Conservation (phyloP, 352 stramenopile genomes). For the Peronospora belbahrii region DNA sequence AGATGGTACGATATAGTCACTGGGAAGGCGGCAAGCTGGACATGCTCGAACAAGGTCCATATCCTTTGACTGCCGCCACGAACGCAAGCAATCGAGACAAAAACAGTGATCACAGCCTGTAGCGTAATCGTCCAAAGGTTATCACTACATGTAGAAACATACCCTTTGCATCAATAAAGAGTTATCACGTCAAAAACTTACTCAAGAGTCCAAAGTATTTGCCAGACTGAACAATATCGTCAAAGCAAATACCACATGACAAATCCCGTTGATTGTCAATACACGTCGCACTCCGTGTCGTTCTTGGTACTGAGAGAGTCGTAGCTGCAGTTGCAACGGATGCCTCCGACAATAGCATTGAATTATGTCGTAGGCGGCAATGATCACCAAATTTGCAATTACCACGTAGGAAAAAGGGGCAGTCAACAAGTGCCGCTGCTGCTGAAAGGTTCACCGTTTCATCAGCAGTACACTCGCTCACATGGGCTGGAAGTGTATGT, state of each 20-base stretch:
- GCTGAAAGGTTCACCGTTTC: conserved; percentile 32
- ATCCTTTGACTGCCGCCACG: conserved; percentile 67
- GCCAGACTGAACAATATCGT: conserved; percentile 66
- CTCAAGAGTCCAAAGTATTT: conserved; percentile 77
- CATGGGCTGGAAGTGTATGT: conserved; percentile 32
- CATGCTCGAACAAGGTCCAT: conserved; percentile 61
- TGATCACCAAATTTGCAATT: conserved; percentile 70
- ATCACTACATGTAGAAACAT: background rate
- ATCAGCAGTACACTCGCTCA: conserved; percentile 25
- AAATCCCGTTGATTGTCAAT: conserved; percentile 35
- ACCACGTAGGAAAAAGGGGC: conserved; percentile 62
- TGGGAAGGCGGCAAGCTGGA: conserved; percentile 53
- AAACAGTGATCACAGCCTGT: conserved; percentile 66
- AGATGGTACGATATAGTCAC: conserved; percentile 76
- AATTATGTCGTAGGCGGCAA: conserved; percentile 53
- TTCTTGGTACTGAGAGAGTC: background rate
- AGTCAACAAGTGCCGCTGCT: conserved; percentile 59
- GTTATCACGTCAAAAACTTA: conserved; percentile 17
- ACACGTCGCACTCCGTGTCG: background rate
- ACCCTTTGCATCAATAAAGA: background rate
- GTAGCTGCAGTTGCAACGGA: background rate
- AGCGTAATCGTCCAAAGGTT: background rate
- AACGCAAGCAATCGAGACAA: conserved; percentile 63
- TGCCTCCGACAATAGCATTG: conserved; percentile 3
- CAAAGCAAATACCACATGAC: conserved; percentile 77